Percentiles rank a stretch among this genome's conserved stretches.
Evolutionary conservation across 208 protist species (phyloP).

Genomic region (Acanthamoeba royreba): DNA sequence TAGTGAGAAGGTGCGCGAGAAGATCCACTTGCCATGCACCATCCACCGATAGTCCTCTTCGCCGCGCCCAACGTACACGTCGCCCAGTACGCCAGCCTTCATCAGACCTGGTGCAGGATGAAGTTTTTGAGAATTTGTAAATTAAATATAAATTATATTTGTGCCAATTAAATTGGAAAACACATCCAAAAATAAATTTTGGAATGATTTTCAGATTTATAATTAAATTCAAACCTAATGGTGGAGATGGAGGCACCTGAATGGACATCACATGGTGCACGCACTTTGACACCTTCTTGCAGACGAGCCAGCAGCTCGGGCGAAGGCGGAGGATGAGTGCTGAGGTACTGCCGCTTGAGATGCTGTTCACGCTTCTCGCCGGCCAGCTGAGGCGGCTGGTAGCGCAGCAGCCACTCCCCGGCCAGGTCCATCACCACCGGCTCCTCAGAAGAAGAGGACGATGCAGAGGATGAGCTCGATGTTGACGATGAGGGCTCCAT

Average conservation of each 20-base stretch:
- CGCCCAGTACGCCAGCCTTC: background rate
- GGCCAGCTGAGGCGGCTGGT: background rate
- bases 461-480: no score
- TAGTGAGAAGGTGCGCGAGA: background rate
- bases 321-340: background rate
- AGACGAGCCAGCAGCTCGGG: background rate
- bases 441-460: no score
- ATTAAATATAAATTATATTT: background rate
- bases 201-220: no score
- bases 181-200: no score
- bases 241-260: background rate
- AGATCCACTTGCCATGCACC: background rate
- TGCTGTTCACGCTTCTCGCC: background rate
- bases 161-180: background rate
- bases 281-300: background rate
- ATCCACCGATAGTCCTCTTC: conserved; percentile 13
- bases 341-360: background rate
- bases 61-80: background rate
- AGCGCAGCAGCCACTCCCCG: background rate
- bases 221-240: no score
- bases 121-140: background rate
- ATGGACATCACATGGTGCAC: background rate
- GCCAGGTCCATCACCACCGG: background rate
- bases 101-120: background rate
- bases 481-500: no score